Evolutionary conservation across 2,329 filamentous ascomycete genomes (phyloP), one percentile per base, ranked within the genome.

Genomic region (Aspergillus sp.): DNA sequence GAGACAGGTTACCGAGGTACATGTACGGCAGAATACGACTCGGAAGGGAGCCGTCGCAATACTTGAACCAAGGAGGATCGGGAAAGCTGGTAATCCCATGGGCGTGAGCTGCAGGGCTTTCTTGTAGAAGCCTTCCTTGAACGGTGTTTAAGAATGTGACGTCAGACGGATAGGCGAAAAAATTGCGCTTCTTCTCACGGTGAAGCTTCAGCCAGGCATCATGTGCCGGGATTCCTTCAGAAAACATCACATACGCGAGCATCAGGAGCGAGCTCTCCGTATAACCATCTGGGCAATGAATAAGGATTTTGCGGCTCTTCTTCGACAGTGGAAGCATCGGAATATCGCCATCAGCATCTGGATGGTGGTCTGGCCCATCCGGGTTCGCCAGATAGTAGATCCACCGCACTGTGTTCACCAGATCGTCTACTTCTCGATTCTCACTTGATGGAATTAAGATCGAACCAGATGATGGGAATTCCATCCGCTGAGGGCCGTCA

Each of bases 211-310:
- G 78, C 92, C 92, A 97, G 7, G 94, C 92, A 51, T 91, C 85
- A 23, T 92, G 88, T 0, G 93, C 82, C 0, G 92, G 82, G 10
- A 85, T 78, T 5, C 90, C 91, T 56, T 94, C 90, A 49, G 89
- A 90, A 71, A 91, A 99, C 81, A 95, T 96, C 68, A 88, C 91
- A 72, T 99, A 99, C 9, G 93, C 90, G 36, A 99, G 84, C 2
- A 84, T 91, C 16, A 99, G 80, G 71, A 99, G 81, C 1, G 91
- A 91, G 1, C 89, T 93, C 72, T 99, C 94, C 0, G 94, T 99
- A 65, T 99, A 99, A 16, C 94, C 94, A 70, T 99, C 94, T 2
- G 88, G 87, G 70, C 94, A 97, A 71, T 97, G 93, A 38, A 99
- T 89, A 29, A 97, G 81, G 31, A 97, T 84, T 66, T 86, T 91